Evolutionary conservation across 2,329 filamentous ascomycete species (phyloP), one percentile per base, ranked within the genome.

Genomic region (Grosmannia huntii): DNA sequence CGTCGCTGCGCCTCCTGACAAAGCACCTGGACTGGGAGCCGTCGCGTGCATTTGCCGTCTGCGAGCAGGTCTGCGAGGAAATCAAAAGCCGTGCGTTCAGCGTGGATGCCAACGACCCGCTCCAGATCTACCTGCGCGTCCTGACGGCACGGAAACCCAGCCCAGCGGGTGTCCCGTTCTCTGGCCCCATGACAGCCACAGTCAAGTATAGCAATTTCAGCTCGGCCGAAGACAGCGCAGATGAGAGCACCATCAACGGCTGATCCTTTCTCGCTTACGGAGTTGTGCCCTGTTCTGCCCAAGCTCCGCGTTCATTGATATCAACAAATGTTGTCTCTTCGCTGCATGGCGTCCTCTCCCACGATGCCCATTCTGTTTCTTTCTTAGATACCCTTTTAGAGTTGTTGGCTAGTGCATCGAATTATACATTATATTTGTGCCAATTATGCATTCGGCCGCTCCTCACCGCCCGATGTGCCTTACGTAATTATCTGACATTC

Each of bases 1-100:
- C 74, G 48, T 69, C 74, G 1, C 65, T 83, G 61, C 72, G 80
- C 38, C 70, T 77, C 12, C 70, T 83, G 59, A 82, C 78, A 1
- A 75, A 73, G 62, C 70, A 79, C 53, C 74, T 80, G 69, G 76
- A 70, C 9, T 82, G 79, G 78, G 73, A 76, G 25, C 68, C 76
- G 0, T 72, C 78, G 1, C 69, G 74, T 38, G 78, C 77, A 59
- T 74, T 76, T 53, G 66, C 68, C 31, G 69, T 73, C 27, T 80
- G 78, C 64, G 74, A 77, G 57, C 64, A 70, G 55, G 72, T 76
- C 5, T 76, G 75, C 2, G 67, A 72, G 58, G 77, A 81, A 61
- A 68, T 81, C 64, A 76, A 75, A 59, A 64, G 68, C 21, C 67
- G 79, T 27, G 77, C 79, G 33, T 75, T 76, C 55, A 72, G 78